Evolutionary conservation across 176 grass and related monocot genomes (phyloP).

Genomic region (Oryza officinalis): DNA sequence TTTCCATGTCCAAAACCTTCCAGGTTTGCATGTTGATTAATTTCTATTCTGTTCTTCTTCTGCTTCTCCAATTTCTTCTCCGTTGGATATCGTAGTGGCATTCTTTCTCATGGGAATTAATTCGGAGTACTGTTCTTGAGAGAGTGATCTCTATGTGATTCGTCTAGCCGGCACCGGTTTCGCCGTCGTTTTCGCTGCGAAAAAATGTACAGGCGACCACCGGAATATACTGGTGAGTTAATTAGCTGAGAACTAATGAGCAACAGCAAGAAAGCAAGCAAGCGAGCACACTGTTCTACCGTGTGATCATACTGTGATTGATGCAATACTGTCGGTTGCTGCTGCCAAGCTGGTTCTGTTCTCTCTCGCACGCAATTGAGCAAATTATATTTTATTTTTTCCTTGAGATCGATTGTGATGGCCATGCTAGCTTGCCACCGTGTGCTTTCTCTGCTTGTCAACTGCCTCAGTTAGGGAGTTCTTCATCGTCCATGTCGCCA

Average conservation of each 20-base stretch:
- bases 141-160: not conserved
- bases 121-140: not conserved
- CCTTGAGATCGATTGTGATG: not conserved
- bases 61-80: not conserved
- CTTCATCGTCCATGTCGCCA: conserved; percentile 26
- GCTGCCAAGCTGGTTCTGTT: conserved; percentile 1
- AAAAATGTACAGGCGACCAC: conserved; percentile 11
- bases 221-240: conserved; percentile 17
- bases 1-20: not conserved
- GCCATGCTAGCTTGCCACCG: conserved; percentile 12
- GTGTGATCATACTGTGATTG: not conserved
- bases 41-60: not conserved
- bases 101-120: not conserved
- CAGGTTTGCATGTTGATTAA: not conserved
- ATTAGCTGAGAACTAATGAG: not conserved
- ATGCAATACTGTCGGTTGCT: conserved; percentile 25
- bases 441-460: not conserved
- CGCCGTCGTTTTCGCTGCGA: conserved; percentile 12
- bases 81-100: not conserved
- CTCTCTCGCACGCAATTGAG: not conserved
- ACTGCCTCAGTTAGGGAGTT: conserved; percentile 2
- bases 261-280: not conserved
- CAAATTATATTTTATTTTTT: not conserved
- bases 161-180: not conserved
- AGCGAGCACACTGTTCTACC: not conserved